These are phyloP conservation scores for Beauveria scarabaeidicola DNA, from an alignment of 2,329 filamentous ascomycete species.

Conservation along the genomic window DNA sequence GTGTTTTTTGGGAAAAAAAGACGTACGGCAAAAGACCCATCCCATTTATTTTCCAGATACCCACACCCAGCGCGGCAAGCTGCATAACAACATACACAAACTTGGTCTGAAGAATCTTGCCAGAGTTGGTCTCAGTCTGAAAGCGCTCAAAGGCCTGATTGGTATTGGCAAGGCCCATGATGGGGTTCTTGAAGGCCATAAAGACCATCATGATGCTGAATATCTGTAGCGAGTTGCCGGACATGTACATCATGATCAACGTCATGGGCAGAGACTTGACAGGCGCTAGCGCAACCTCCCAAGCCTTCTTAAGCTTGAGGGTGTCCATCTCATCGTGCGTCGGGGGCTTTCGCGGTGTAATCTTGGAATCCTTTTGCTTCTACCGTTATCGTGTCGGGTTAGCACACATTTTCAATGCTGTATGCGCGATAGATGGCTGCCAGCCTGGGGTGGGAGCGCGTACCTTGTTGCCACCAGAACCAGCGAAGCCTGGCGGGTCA, in stretches of 20 bases:
- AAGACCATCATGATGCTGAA: conserved; percentile 99
- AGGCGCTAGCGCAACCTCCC: conserved; percentile 90
- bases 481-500: conserved; percentile 79
- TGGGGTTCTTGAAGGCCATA: conserved; percentile 95
- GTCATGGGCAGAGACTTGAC: conserved; percentile 97
- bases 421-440: not conserved
- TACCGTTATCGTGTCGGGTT: conserved; percentile 15
- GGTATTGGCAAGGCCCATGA: conserved; percentile 74
- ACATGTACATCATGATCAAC: conserved; percentile 99
- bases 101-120: conserved; percentile 74
- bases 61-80: conserved; percentile 70
- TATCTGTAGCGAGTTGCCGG: conserved; percentile 93
- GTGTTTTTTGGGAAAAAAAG: conserved; percentile 13
- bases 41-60: conserved; percentile 91
- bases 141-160: conserved; percentile 87
- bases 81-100: conserved; percentile 83
- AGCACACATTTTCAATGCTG: conserved; percentile 8
- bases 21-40: conserved; percentile 92
- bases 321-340: conserved; percentile 84
- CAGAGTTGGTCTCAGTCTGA: conserved; percentile 70
- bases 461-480: conserved; percentile 49
- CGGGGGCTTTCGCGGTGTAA: conserved; percentile 53
- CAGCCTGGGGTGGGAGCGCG: conserved; percentile 6
- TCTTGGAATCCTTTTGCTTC: conserved; percentile 44
- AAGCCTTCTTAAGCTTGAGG: conserved; percentile 95